These are phyloP conservation scores for Penicillium chermesinum DNA, from an alignment of 495 filamentous ascomycete species.

Conservation along the genomic window DNA sequence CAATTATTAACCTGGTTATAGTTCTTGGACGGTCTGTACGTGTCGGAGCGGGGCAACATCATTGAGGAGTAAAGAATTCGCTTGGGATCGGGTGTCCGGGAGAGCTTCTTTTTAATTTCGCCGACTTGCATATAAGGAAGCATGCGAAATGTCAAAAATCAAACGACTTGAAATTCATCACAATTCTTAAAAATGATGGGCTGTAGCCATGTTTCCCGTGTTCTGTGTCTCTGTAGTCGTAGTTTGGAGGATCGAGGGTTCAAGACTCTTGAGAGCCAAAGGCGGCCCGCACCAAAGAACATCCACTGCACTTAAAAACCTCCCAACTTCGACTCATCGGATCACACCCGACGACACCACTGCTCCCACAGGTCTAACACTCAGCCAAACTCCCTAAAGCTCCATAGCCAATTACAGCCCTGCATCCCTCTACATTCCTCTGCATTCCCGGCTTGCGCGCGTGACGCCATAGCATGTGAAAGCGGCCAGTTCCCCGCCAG, in stretches of 20 bases:
- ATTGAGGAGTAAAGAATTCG: conserved; percentile 56
- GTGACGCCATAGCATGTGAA: conserved; percentile 40
- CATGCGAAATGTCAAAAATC: conserved; percentile 42
- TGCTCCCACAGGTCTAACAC: too few relatives aligned
- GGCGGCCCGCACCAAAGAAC: too few relatives aligned
- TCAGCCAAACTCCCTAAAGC: too few relatives aligned
- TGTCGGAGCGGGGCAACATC: conserved; percentile 95
- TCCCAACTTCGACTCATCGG: background rate
- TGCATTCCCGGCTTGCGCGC: background rate
- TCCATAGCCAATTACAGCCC: background rate
- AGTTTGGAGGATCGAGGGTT: background rate
- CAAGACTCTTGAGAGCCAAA: too few relatives aligned
- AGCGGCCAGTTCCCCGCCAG: conserved; percentile 11
- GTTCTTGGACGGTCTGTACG: conserved; percentile 99
- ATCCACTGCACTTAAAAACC: too few relatives aligned
- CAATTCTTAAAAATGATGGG: too few relatives aligned
- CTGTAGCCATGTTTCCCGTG: too few relatives aligned
- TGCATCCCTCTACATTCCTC: background rate
- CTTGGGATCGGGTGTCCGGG: conserved; percentile 40
- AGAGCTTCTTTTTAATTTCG: conserved; percentile 42
- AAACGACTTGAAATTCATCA: conserved; percentile 38
- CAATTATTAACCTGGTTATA: conserved; percentile 33
- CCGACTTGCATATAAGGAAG: conserved; percentile 44
- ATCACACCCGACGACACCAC: too few relatives aligned
- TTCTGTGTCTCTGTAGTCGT: too few relatives aligned